Evolutionary conservation across 73 alveolate genomes (phyloP), one percentile per base, ranked within the genome.

Genomic region (Paramecium sexaurelia): DNA sequence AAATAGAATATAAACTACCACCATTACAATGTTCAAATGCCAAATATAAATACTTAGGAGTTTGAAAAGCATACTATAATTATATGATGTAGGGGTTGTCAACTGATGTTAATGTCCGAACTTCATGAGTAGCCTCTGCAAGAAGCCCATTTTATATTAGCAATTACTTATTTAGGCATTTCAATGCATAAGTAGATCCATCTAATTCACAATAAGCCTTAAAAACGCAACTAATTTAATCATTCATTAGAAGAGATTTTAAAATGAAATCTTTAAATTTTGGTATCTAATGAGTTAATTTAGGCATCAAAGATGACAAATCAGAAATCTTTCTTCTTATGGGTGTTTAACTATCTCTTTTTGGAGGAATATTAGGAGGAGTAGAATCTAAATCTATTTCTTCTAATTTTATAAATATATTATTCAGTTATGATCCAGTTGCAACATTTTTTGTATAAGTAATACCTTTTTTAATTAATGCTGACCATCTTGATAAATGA

Each of bases 11-110:
- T 78, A 95, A 55, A 61, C 95, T 96, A 39, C 97, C 97, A 37
- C 96, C 71, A 20, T 94, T 92, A 83, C 98, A 95, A 56, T 43
- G 92, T 61, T 95, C 96, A 26, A 90, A 92, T 3, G 95, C 73
- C 67, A 95, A 41, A 83, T 91, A 95, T 20, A 95, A 66, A 69
- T 91, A 69, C 20, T 94, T 71, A 15, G 90, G 51, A 15, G 96
- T 94, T 56, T 95, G 93, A 73, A 95, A 95, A 7, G 97, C 95
- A 45, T 85, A 91, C 33, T 91, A 39, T 0, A 95, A 92, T 47
- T 69, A 22, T 7, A 95, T 94, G n/a, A 95, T 91, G 43, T 84
- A 94, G 19, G 98, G 98, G 37, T 95, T 95, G 19, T 93, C 56
- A 8, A 94, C 83, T 36, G 55, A 27, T 8, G 41, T 51, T 85